phyloP scores from a whole-genome alignment of 23 red algal genomes.

The Gracilaria domingensis region DNA sequence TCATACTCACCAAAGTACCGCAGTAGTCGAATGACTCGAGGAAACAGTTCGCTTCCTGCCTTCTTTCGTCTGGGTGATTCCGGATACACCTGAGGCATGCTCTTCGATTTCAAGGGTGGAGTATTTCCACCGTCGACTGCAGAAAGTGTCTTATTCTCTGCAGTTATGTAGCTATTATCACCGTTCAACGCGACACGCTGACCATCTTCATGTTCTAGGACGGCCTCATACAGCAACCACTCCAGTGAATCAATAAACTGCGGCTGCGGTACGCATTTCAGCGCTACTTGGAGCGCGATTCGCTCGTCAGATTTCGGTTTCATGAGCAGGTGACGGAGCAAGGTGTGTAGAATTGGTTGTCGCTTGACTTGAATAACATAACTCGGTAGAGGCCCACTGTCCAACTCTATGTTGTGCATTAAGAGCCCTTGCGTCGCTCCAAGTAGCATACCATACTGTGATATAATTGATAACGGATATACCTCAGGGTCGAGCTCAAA shows the following conservation, averaged over 20 bases:
- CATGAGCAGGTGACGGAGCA: conserved; percentile 79
- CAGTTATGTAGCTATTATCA: conserved; percentile 11
- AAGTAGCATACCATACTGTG: conserved; percentile 75
- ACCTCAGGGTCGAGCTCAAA: conserved; percentile 94
- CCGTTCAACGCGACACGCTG: conserved; percentile 17
- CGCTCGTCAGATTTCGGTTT: conserved; percentile 68
- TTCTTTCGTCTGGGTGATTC: conserved; percentile 54
- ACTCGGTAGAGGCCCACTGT: conserved; percentile 19
- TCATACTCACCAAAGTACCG: conserved; percentile 99
- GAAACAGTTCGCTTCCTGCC: conserved; percentile 60
- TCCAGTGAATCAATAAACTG: conserved; percentile 95
- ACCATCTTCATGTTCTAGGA: conserved; percentile 77
- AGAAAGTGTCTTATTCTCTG: background rate
- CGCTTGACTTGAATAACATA: conserved; percentile 81
- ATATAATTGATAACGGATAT: conserved; percentile 80
- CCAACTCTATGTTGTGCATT: conserved; percentile 52
- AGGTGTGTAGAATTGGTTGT: conserved; percentile 86
- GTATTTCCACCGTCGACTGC: background rate
- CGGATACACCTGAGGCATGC: conserved; percentile 34
- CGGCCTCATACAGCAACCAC: conserved; percentile 91
- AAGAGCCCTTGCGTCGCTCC: conserved; percentile 74
- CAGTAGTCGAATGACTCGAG: conserved; percentile 77
- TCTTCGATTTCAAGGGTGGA: conserved; percentile 4
- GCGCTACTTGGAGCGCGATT: conserved; percentile 74
- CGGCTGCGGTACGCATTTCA: conserved; percentile 79